Percentiles rank a stretch among this genome's conserved stretches.
These are phyloP conservation scores for Chrysoporthe cubensis DNA, from an alignment of 2,329 filamentous ascomycete genomes.

Conservation along the genomic window DNA sequence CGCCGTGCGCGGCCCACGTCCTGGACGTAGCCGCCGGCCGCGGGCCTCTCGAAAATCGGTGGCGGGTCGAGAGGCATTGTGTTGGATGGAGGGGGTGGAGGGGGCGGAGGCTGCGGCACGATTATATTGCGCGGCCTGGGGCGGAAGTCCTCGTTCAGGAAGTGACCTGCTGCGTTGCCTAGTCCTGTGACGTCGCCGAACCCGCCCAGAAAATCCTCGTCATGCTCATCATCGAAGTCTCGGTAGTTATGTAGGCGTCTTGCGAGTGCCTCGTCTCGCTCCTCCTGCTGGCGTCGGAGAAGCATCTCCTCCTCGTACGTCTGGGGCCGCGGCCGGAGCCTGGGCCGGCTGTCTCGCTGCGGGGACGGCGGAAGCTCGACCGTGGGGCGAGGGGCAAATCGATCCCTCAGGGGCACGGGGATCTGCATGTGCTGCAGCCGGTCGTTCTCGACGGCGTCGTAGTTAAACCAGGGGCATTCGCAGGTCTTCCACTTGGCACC, in stretches of 20 bases:
- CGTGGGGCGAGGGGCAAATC: conserved; percentile 16
- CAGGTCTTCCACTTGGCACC: conserved; percentile 82
- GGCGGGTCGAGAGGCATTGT: conserved; percentile 27
- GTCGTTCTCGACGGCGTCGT: conserved; percentile 58
- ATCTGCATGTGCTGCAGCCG: conserved; percentile 57
- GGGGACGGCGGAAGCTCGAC: conserved; percentile 35
- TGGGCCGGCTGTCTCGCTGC: conserved; percentile 37
- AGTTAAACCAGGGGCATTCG: conserved; percentile 80
- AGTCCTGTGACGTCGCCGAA: conserved; percentile 46
- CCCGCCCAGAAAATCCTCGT: conserved; percentile 42
- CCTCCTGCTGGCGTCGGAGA: conserved; percentile 51
- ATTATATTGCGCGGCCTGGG: conserved; percentile 43
- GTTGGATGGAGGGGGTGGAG: conserved; percentile 33
- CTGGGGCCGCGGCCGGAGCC: conserved; percentile 37
- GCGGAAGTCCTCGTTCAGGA: conserved; percentile 64
- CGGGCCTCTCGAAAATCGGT: conserved; percentile 42
- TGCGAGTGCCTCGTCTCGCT: conserved; percentile 48
- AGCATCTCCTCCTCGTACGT: conserved; percentile 54
- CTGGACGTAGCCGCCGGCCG: conserved; percentile 47
- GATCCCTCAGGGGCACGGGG: conserved; percentile 40
- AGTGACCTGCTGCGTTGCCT: conserved; percentile 59
- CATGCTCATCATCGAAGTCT: conserved; percentile 41
- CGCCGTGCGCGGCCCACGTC: conserved; percentile 49
- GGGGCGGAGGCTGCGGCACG: conserved; percentile 41
- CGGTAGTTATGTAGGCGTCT: conserved; percentile 42